Evolutionary conservation across 139 green algal genomes (phyloP).

Genomic region (Chlamydomonas sphaeroides): DNA sequence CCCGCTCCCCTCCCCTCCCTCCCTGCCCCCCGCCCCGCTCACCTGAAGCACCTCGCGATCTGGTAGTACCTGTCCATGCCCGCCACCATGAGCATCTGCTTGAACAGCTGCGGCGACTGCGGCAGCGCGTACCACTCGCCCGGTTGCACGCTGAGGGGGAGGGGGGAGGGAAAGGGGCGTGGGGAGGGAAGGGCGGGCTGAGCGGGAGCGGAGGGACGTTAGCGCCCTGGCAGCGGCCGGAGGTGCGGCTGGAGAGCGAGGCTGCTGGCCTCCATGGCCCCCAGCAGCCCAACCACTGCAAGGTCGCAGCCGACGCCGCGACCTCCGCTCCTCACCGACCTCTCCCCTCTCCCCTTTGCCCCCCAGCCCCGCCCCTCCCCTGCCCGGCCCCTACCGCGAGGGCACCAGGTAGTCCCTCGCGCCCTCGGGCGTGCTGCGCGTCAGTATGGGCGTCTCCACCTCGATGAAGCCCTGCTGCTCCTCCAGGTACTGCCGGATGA

Average conservation of each 20-base stretch:
- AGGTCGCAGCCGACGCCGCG: too few species aligned
- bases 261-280: not conserved
- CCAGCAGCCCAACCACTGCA: too few species aligned
- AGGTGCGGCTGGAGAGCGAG: not conserved
- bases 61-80: conserved; percentile 98
- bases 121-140: conserved; percentile 95
- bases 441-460: conserved; percentile 97
- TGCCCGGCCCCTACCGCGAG: conserved; percentile 50
- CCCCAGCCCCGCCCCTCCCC: too few species aligned
- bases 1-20: not conserved
- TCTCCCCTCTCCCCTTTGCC: not conserved
- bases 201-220: too few species aligned
- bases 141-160: conserved; percentile 57
- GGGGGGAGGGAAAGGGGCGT: not conserved
- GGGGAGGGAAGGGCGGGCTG: not conserved
- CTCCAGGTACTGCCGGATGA: conserved; percentile 86
- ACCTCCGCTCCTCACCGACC: not conserved
- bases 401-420: conserved; percentile 98
- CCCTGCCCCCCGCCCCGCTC: not conserved
- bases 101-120: conserved; percentile 98
- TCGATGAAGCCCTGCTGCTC: conserved; percentile 81
- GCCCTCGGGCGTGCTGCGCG: conserved; percentile 94
- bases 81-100: conserved; percentile 98
- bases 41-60: conserved; percentile 91
- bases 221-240: not conserved